phyloP scores from a whole-genome alignment of 371 early-diverging fungal genomes.

The Mortierella sp. region DNA sequence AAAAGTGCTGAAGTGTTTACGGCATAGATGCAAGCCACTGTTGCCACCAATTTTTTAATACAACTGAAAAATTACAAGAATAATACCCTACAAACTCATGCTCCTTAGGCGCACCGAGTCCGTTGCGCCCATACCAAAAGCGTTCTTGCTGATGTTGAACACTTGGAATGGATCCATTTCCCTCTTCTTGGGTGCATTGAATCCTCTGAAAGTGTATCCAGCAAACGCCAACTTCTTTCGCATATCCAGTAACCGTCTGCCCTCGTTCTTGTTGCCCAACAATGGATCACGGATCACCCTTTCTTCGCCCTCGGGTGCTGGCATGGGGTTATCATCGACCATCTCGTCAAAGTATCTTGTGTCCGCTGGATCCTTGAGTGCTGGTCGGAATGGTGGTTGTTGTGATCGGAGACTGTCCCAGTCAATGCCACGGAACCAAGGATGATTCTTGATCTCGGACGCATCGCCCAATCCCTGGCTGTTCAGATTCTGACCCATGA shows the following conservation, averaged over 20 bases:
- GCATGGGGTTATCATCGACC: slow-evolving; percentile 63
- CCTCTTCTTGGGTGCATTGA: slow-evolving; percentile 53
- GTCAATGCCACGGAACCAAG: slow-evolving; percentile 80
- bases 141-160: slow-evolving; percentile 38
- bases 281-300: slow-evolving; percentile 50
- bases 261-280: slow-evolving; percentile 55
- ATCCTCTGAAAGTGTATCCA: slow-evolving; percentile 68
- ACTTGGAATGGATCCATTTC: slow-evolving; percentile 25
- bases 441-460: slow-evolving; percentile 73
- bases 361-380: slow-evolving; percentile 59
- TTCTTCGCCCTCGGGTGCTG: slow-evolving; percentile 54
- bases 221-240: slow-evolving; percentile 69
- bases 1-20: slow-evolving; percentile 4
- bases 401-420: slow-evolving; percentile 76
- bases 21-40: slow-evolving; percentile 4
- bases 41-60: slow-evolving; percentile 15
- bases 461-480: slow-evolving; percentile 52
- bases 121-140: slow-evolving; percentile 47
- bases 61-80: neutral
- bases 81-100: slow-evolving; percentile 36
- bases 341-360: slow-evolving; percentile 71
- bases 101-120: slow-evolving; percentile 52
- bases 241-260: slow-evolving; percentile 61
- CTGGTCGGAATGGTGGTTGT: slow-evolving; percentile 74
- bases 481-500: slow-evolving; percentile 23